Evolutionary conservation across 192 early-diverging fungal species (phyloP), one percentile per base, ranked within the genome.

Genomic region (Piromyces finnis): DNA sequence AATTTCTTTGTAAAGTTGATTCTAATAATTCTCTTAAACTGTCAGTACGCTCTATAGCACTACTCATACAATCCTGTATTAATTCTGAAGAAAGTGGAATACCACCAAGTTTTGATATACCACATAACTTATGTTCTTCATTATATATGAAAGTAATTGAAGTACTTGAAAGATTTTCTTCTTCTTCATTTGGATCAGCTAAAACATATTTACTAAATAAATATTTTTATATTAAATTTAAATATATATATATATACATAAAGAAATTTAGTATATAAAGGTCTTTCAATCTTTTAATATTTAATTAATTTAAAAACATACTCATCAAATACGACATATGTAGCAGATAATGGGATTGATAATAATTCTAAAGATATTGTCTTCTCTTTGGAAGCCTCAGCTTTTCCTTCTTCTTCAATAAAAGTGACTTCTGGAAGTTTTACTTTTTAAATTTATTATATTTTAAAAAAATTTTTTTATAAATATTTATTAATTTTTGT

Each of bases 171-270:
- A 94, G 83, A 0, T 84, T 80, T 81, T 93, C 91, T 85, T 94
- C 94, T 32, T 90, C 88, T 78, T 88, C 87, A 41, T 90, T 92
- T 9, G 93, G 93, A 86, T 95, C 94, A 14, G 89, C 87, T 78
- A 94, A 77, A 1, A 86, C 15, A 39, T 39, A 39, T 39, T 39
- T 39, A 15, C 37, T 39, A 39, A 15, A 12, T 9, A 39, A 12
- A 39, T 35, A 35, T 35, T n/a, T n/a, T n/a, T n/a, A 35, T 35
- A 35, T 35, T 35, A 7, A 35, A 35, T 35, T 35, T 7, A 35
- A 35, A 35, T 35, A 35, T 35, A 7, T 35, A 35, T 35, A n/a
- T n/a, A n/a, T n/a, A n/a, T n/a, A n/a, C n/a, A n/a, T n/a, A n/a
- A n/a, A n/a, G n/a, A n/a, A n/a, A n/a, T n/a, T n/a, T n/a, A n/a